Evolutionary conservation across 768 basidiomycete genomes (phyloP).

Genomic region (Podaxis sp.): DNA sequence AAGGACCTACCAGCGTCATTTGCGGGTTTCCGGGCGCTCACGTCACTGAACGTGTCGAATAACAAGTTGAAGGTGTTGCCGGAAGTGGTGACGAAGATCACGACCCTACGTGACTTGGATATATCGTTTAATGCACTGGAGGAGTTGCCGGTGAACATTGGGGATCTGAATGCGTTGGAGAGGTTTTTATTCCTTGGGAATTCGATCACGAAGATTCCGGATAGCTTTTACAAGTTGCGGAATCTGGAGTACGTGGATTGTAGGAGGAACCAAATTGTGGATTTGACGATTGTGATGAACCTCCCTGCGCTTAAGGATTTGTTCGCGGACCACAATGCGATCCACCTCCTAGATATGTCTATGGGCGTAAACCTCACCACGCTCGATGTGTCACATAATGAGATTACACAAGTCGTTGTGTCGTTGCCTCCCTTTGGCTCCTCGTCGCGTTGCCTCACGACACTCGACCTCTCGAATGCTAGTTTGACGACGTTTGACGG

Average conservation of each 20-base stretch:
- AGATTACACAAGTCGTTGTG: slow-evolving; percentile 75
- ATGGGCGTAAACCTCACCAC: slow-evolving; percentile 60
- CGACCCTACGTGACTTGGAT: slow-evolving; percentile 78
- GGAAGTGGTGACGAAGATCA: slow-evolving; percentile 65
- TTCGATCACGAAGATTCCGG: slow-evolving; percentile 67
- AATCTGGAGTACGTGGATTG: slow-evolving; percentile 76
- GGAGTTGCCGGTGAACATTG: slow-evolving; percentile 77
- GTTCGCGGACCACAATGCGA: slow-evolving; percentile 76
- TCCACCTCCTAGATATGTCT: slow-evolving; percentile 77
- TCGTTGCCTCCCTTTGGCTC: slow-evolving; percentile 41
- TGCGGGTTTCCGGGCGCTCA: slow-evolving; percentile 63
- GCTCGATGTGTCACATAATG: slow-evolving; percentile 82
- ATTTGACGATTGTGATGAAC: slow-evolving; percentile 63
- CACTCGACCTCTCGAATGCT: slow-evolving; percentile 15
- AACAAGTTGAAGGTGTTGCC: slow-evolving; percentile 87
- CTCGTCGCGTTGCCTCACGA: slow-evolving; percentile 38
- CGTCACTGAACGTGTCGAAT: slow-evolving; percentile 88
- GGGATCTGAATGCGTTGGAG: slow-evolving; percentile 62
- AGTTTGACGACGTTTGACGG: slow-evolving; percentile 70
- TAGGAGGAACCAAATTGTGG: slow-evolving; percentile 76
- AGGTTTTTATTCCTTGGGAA: slow-evolving; percentile 84
- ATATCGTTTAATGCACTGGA: slow-evolving; percentile 91
- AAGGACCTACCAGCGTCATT: slow-evolving; percentile 86
- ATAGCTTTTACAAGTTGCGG: slow-evolving; percentile 48
- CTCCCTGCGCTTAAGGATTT: slow-evolving; percentile 68